Evolutionary conservation across 257 asterid genomes (phyloP), one percentile per base, ranked within the genome.

Genomic region (Asclepias syriaca): DNA sequence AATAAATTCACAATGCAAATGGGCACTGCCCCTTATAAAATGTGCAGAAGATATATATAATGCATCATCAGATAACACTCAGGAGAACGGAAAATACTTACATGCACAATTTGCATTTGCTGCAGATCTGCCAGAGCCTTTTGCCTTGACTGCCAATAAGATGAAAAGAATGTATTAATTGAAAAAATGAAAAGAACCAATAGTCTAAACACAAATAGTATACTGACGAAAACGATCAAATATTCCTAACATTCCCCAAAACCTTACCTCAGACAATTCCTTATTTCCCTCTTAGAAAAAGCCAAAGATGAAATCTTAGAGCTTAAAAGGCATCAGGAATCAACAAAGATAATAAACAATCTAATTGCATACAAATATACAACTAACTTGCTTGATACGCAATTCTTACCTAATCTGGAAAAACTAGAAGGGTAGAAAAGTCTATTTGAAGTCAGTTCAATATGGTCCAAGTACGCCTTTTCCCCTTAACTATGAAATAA

Each of bases 91-190:
- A 68, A 58, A 66, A 69, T 61, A 45, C 99, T 90, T 87, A 95
- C 99, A 76, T 92, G 88, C 68, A 86, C 82, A 75, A 68, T 79
- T 83, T 88, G 97, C 99, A 95, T 95, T 84, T 88, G 99, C 59
- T 83, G 93, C 80, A 95, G 85, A 90, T 95, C 99, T 6, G 89
- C 74, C 39, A 84, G 71, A 60, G 98, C 98, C 60, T 95, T 95
- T 77, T 90, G 96, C 88, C 98, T 95, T 18, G 99, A 95, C 99
- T 95, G 98, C 91, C 85, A 75, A 48, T 58, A 76, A 77, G 56
- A 57, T 59, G 73, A 68, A 18, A 68, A 58, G 54, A 13, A 68
- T 22, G 15, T 11, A 56, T 73, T 48, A 71, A 54, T 37, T 65
- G 61, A 29, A 29, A 29, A 29, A 54, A 54, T 6, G 50, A 46